Percentiles rank a stretch among this genome's conserved stretches.
Conservation (phyloP, 164 flowering plant genomes). For the Macadamia tetraphylla region DNA sequence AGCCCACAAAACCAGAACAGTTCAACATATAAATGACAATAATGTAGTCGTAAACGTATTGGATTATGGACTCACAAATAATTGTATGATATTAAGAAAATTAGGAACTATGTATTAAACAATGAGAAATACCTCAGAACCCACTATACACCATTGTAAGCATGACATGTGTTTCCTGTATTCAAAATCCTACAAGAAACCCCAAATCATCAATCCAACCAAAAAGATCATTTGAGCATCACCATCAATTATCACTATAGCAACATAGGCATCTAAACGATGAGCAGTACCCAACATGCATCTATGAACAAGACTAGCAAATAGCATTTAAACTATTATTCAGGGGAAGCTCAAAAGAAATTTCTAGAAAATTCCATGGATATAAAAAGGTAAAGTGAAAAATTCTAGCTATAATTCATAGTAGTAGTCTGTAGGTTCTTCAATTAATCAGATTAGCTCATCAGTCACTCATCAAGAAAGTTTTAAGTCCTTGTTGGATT, state of each 20-base stretch:
- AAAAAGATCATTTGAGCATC: background rate
- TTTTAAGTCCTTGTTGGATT: too few relatives aligned
- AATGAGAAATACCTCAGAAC: conserved; percentile 54
- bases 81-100: background rate
- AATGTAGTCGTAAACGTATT: background rate
- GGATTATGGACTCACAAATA: background rate
- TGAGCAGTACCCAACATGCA: background rate
- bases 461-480: too few relatives aligned
- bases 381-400: too few relatives aligned
- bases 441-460: too few relatives aligned
- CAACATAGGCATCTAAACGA: background rate
- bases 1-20: too few relatives aligned
- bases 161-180: conserved; percentile 60
- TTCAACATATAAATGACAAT: background rate
- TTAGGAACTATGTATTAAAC: background rate
- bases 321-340: background rate
- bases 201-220: conserved; percentile 1
- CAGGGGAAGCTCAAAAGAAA: too few relatives aligned
- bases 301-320: background rate
- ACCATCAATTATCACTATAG: background rate
- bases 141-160: conserved; percentile 85
- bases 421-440: too few relatives aligned
- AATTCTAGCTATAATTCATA: too few relatives aligned
- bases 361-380: too few relatives aligned
- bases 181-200: conserved; percentile 50